These are phyloP conservation scores for Penicillium janthinellum DNA, from an alignment of 2,329 filamentous ascomycete genomes.

Conservation along the genomic window DNA sequence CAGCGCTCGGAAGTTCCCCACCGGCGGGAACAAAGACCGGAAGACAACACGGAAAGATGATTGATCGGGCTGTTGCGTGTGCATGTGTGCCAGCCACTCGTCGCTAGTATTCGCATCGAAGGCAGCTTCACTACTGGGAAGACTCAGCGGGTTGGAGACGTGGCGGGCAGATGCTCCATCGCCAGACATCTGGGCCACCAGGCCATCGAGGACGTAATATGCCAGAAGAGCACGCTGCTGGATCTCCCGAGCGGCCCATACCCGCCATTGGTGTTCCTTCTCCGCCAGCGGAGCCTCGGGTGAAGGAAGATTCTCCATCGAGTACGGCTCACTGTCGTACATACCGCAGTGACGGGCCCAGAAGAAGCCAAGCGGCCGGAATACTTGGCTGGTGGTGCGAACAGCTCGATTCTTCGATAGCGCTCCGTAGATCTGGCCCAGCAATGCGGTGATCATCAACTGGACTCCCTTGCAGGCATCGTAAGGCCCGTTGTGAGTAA, in stretches of 20 bases:
- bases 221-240: slow-evolving; percentile 49
- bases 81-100: slow-evolving; percentile 46
- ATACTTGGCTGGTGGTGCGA: slow-evolving; percentile 48
- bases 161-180: slow-evolving; percentile 48
- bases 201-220: slow-evolving; percentile 49
- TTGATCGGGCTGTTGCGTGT: slow-evolving; percentile 32
- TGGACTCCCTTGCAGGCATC: slow-evolving; percentile 50
- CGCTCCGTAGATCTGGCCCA: slow-evolving; percentile 49
- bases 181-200: slow-evolving; percentile 49
- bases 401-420: slow-evolving; percentile 48
- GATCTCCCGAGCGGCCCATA: slow-evolving; percentile 49
- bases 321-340: slow-evolving; percentile 42
- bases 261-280: slow-evolving; percentile 46
- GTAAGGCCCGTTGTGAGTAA: slow-evolving; percentile 46
- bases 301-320: slow-evolving; percentile 38
- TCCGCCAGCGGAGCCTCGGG: slow-evolving; percentile 34
- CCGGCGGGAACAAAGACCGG: slow-evolving; percentile 42
- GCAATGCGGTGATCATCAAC: slow-evolving; percentile 46
- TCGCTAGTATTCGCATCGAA: slow-evolving; percentile 46
- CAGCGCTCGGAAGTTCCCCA: slow-evolving; percentile 31
- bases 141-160: slow-evolving; percentile 44
- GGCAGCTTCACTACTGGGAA: slow-evolving; percentile 44
- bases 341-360: slow-evolving; percentile 51
- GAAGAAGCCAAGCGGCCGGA: slow-evolving; percentile 48
- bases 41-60: slow-evolving; percentile 46